Evolutionary conservation across 805 yeast genomes (phyloP).

Genomic region (Candida nanaspora): DNA sequence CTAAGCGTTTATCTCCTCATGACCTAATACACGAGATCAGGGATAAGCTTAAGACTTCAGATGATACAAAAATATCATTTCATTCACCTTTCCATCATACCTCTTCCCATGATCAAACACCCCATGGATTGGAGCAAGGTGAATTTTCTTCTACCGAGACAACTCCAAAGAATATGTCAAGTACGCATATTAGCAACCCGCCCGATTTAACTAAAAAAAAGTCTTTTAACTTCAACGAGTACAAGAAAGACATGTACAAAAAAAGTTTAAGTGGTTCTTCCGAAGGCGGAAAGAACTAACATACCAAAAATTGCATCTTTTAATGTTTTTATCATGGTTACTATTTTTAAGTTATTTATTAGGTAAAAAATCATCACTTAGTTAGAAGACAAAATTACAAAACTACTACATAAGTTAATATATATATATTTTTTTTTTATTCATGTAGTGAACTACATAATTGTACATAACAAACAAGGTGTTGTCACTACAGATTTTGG

Average conservation of each 20-base stretch:
- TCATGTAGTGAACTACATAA: no score
- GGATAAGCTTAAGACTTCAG: not conserved
- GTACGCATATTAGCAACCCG: not conserved
- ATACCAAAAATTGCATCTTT: no score
- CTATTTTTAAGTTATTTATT: no score
- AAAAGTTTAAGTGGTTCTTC: conserved; percentile 13
- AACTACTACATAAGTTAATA: no score
- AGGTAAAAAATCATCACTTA: no score
- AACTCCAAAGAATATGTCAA: not conserved
- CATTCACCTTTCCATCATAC: not conserved
- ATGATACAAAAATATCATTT: not conserved
- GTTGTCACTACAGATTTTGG: no score
- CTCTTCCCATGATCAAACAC: not conserved
- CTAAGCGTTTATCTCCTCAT: not conserved
- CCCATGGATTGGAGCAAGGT: not conserved
- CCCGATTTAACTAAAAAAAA: conserved; percentile 1
- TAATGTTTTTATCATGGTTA: no score
- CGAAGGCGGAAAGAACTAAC: not conserved
- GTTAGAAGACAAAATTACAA: no score
- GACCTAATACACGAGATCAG: not conserved
- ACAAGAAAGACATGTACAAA: conserved; percentile 16
- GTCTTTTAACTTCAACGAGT: conserved; percentile 21
- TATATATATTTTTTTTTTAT: no score
- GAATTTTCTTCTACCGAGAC: not conserved
- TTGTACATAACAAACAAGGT: no score